Conservation (phyloP, 225 moss, liverwort and hornwort species). For the Neckera pumila region DNA sequence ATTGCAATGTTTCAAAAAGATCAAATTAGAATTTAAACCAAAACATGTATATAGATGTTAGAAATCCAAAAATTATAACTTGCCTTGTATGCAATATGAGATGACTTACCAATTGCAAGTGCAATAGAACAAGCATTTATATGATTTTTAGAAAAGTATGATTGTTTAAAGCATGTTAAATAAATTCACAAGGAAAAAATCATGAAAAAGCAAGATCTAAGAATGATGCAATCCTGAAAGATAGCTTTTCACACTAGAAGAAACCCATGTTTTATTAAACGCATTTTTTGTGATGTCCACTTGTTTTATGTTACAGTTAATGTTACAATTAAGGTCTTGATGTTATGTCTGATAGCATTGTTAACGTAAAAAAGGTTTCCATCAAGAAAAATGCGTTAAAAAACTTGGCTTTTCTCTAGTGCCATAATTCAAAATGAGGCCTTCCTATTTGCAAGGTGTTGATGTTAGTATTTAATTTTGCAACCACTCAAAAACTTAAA, state of each 20-base stretch:
- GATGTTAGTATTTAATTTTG: too few relatives aligned
- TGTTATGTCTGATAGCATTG: too few relatives aligned
- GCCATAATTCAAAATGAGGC: neutral
- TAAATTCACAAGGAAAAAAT: neutral
- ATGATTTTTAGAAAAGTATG: neutral
- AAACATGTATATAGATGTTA: neutral
- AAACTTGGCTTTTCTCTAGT: too few relatives aligned
- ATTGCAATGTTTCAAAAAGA: neutral
- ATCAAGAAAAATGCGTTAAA: too few relatives aligned
- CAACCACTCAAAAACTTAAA: neutral
- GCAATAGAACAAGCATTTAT: rapidly evolving
- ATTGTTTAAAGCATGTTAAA: neutral
- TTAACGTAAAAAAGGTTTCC: too few relatives aligned
- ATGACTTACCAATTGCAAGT: neutral
- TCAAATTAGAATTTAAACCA: neutral
- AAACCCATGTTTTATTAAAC: too few relatives aligned
- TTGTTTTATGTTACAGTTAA: too few relatives aligned
- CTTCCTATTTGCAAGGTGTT: neutral
- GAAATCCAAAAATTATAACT: neutral
- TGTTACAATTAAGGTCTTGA: too few relatives aligned
- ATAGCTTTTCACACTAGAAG: too few relatives aligned
- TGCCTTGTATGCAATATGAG: neutral
- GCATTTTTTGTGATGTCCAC: too few relatives aligned
- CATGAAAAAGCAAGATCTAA: neutral
- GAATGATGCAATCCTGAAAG: neutral